Evolutionary conservation across 192 early-diverging fungal genomes (phyloP).

Genomic region (Backusella parvicylindrica): DNA sequence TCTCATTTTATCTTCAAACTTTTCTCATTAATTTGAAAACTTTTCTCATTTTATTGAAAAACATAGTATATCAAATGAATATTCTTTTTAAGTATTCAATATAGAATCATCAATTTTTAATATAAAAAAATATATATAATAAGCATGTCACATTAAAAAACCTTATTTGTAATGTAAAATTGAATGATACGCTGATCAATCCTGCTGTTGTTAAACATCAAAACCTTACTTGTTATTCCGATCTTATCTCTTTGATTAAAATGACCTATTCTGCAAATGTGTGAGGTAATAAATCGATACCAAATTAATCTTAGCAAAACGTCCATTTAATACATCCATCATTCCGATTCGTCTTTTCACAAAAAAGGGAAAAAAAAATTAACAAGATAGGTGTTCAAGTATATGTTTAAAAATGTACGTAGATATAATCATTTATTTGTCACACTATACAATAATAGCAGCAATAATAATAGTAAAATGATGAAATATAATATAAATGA

Average conservation of each 20-base stretch:
- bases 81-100: too few species aligned
- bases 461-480: neutral
- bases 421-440: neutral
- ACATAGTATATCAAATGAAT: too few species aligned
- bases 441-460: neutral
- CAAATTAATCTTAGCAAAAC: neutral
- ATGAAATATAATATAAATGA: neutral
- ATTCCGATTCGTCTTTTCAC: neutral
- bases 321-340: neutral
- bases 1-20: too few species aligned
- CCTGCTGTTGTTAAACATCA: too few species aligned
- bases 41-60: too few species aligned
- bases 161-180: neutral
- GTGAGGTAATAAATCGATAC: neutral
- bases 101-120: neutral
- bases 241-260: neutral
- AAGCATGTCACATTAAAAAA: too few species aligned
- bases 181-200: too few species aligned
- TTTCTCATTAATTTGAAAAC: too few species aligned
- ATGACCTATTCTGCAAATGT: neutral
- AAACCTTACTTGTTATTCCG: neutral
- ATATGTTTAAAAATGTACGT: neutral
- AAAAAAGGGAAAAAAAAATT: neutral
- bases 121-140: too few species aligned
- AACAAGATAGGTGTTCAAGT: neutral